These are phyloP conservation scores for Excoecaria cochinchinensis DNA, from an alignment of 345 rosid species.

Conservation along the genomic window DNA sequence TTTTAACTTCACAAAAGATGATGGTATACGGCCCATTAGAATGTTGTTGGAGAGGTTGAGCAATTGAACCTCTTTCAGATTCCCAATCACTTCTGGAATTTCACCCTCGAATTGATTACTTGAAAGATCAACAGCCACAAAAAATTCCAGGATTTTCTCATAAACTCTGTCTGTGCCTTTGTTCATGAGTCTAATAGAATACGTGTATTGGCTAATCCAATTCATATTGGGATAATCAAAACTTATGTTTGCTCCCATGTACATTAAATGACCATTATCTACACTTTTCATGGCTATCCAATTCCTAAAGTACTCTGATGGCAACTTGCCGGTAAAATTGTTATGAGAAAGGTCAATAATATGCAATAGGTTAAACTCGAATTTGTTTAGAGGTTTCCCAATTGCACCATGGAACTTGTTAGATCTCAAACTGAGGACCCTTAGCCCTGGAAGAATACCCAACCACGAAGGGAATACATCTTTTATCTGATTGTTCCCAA, in stretches of 20 bases:
- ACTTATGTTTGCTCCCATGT: background rate
- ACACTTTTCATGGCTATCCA: background rate
- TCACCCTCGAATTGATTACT: slow-evolving; percentile 12
- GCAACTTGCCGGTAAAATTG: too few relatives aligned
- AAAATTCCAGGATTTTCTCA: background rate
- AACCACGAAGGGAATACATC: too few relatives aligned
- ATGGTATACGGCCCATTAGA: slow-evolving; percentile 6
- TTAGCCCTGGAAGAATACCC: too few relatives aligned
- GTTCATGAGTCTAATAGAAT: background rate
- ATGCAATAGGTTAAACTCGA: too few relatives aligned
- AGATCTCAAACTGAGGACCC: too few relatives aligned
- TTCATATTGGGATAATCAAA: fast-evolving
- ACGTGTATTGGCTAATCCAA: background rate
- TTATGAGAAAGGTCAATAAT: slow-evolving; percentile 11
- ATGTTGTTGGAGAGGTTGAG: slow-evolving; percentile 21
- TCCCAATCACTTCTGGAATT: slow-evolving; percentile 16
- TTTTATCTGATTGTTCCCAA: too few relatives aligned
- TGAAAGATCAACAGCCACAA: slow-evolving; percentile 10
- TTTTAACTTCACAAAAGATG: background rate
- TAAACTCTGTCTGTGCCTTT: background rate
- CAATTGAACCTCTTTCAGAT: background rate
- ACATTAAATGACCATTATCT: background rate
- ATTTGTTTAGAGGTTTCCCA: too few relatives aligned
- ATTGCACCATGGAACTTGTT: too few relatives aligned
- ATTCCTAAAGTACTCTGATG: too few relatives aligned